phyloP scores from a whole-genome alignment of 306 rosid genomes.

The Dryas drummondii region DNA sequence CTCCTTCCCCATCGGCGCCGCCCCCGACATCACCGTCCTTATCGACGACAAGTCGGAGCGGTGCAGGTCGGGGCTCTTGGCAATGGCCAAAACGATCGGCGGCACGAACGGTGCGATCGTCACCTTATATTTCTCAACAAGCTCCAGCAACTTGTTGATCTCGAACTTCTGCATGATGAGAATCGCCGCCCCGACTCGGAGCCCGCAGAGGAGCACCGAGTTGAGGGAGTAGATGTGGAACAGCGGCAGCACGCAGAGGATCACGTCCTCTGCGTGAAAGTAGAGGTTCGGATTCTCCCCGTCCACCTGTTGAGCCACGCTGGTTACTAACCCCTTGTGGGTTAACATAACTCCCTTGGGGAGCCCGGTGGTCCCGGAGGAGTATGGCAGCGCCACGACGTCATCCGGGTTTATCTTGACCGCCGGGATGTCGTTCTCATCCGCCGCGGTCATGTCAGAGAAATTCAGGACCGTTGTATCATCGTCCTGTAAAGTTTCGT shows the following conservation, averaged over 20 bases:
- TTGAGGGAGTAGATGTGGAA: slow-evolving; percentile 80
- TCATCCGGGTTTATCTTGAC: slow-evolving; percentile 61
- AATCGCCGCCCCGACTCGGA: slow-evolving; percentile 74
- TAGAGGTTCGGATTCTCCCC: slow-evolving; percentile 70
- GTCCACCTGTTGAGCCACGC: slow-evolving; percentile 70
- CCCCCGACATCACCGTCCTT: slow-evolving; percentile 65
- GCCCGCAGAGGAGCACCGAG: slow-evolving; percentile 55
- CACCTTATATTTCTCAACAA: slow-evolving; percentile 49
- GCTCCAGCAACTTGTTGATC: slow-evolving; percentile 37
- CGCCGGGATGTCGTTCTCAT: slow-evolving; percentile 48
- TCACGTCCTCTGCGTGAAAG: slow-evolving; percentile 52
- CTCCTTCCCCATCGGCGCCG: slow-evolving; percentile 74
- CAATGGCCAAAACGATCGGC: slow-evolving; percentile 64
- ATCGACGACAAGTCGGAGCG: slow-evolving; percentile 64
- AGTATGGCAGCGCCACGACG: slow-evolving; percentile 74
- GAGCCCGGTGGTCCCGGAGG: slow-evolving; percentile 74
- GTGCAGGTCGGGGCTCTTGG: slow-evolving; percentile 44
- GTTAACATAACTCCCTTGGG: slow-evolving; percentile 85
- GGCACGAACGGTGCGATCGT: slow-evolving; percentile 75
- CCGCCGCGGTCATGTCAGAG: slow-evolving; percentile 32
- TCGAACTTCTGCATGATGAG: slow-evolving; percentile 64
- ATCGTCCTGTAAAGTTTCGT: neutral
- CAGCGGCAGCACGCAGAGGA: slow-evolving; percentile 73
- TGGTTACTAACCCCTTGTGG: slow-evolving; percentile 60
- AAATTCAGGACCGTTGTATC: slow-evolving; percentile 20